Base-by-base conservation (phyloP, 1,284 basidiomycete species). In the Papiliotrema laurentii region DNA sequence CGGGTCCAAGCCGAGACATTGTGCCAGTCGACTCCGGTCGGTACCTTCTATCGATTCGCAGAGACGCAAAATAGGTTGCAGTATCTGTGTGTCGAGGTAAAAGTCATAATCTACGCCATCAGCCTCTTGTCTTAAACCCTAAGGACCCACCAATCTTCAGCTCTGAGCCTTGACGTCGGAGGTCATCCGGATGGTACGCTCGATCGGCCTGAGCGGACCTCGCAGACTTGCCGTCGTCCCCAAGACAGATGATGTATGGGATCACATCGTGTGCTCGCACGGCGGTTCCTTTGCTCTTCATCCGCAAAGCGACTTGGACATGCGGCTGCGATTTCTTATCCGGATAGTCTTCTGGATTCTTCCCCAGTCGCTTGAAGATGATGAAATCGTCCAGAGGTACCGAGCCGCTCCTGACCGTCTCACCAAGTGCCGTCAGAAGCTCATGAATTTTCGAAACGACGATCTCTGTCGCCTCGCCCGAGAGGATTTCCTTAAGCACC, bases 21-120 rank as follows among this genome's bases (percentile, higher is more conserved):
- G 90, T 1, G 96, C 96, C 14, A 98, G 75, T 26, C 94, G 80
- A 9, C 89, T 78, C 28, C 89, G 81, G 63, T 98, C 94, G 0
- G 93, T 97, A 7, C 94, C 94, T 64, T 97, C 90, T 50, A 99
- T 97, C 5, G 87, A 86, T 49, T 97, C 96, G 67, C 94, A 98
- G 50, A 98, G 75, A 64, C 96, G 84, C 66, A 97, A 89, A 44
- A 98, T 84, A 0, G 96, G 93, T 3, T 94, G 94, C 11, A 99
- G 78, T 35, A 99, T 82, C 72, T 98, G 96, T 19, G 89, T 81
- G 10, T 88, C 83, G 21, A 99, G 78, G 73, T 98, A 99, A 71
- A 89, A 83, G 61, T 96, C 89, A 70, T 85, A 91, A 72, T 96
- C 92, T 89, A 58, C 13, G 6, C 28, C 18, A 41, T 56, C 47